Base-by-base conservation (phyloP, 345 rosid genomes). In the Eucalyptus lansdowneana region DNA sequence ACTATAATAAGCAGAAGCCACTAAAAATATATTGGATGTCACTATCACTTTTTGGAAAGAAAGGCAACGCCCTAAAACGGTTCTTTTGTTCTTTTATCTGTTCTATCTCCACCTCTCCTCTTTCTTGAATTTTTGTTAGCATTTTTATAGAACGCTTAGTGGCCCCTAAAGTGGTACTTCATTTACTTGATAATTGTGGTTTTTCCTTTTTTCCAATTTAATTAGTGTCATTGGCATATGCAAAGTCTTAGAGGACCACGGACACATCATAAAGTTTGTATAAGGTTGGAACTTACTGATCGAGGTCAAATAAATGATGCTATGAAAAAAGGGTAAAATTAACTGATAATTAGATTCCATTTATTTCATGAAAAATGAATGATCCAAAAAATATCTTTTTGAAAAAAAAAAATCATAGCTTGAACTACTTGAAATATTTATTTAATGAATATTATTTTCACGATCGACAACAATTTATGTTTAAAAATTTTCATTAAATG, bases 321-420 rank as follows among this genome's bases (percentile, higher is more conserved):
- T 1, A 8, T 8, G 40, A n/a, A n/a, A 65, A 29, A 65, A n/a
- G 11, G 76, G 40, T 65, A 14, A 65, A 65, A n/a, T n/a, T 65
- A n/a, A 65, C 0, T 21, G 2, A 53, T 53, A 53, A 8, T 53
- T 53, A 53, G 58, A 53, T 53, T 53, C 0, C 11, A 53, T 53
- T 53, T 53, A 53, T 0, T 53, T 53, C 2, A 0, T 0, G 25
- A 53, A 21, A 53, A 53, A 19, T 0, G 2, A 53, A 53, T 53
- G 25, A 19, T 53, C 11, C 0, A 0, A 53, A 53, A 53, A 21
- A 4, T 53, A 8, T 4, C 2, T 19, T 17, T 19, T 53, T 53
- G 11, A 19, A 19, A 53, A 42, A 51, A 17, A 51, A 19, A 53
- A 8, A 53, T 8, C 5, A 53, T 53, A 21, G 58, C 24, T 53